Percentiles rank a stretch among this genome's conserved stretches.
Evolutionary conservation across 176 grass and related monocot genomes (phyloP).

Genomic region (Oryza rufipogon): DNA sequence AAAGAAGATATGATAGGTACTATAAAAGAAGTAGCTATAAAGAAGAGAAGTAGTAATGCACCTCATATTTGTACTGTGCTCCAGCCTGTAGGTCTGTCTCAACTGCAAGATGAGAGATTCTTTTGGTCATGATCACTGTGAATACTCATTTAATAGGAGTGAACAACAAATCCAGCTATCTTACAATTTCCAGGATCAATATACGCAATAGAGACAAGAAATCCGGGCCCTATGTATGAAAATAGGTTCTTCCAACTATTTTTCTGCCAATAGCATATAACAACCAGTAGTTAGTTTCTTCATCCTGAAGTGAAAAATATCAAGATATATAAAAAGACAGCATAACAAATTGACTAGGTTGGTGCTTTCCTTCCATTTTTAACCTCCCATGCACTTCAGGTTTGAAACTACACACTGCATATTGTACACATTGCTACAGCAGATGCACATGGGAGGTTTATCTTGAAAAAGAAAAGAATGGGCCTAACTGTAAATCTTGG

Average conservation of each 20-base stretch:
- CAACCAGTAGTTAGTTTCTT: constrained; percentile 32
- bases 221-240: constrained; percentile 92
- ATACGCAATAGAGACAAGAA: constrained; percentile 95
- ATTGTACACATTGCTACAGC: not conserved
- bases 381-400: not conserved
- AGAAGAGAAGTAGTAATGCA: constrained; percentile 36
- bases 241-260: constrained; percentile 94
- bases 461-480: constrained; percentile 7
- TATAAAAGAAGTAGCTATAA: constrained; percentile 10
- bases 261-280: constrained; percentile 58
- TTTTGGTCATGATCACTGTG: constrained; percentile 23
- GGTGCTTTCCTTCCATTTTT: not conserved
- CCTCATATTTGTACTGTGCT: constrained; percentile 96
- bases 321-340: not conserved
- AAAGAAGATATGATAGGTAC: not conserved
- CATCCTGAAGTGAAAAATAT: not conserved
- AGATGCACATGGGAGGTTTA: constrained; percentile 31
- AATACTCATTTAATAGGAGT: not conserved
- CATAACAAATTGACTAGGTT: not conserved
- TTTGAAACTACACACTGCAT: not conserved
- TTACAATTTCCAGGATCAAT: constrained; percentile 99
- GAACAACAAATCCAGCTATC: constrained; percentile 23
- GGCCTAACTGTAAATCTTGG: not conserved
- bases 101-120: constrained; percentile 55
- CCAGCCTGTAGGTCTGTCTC: constrained; percentile 95